Evolutionary conservation across 805 yeast species (phyloP).

Genomic region (Saccharomycopsis babjevae): DNA sequence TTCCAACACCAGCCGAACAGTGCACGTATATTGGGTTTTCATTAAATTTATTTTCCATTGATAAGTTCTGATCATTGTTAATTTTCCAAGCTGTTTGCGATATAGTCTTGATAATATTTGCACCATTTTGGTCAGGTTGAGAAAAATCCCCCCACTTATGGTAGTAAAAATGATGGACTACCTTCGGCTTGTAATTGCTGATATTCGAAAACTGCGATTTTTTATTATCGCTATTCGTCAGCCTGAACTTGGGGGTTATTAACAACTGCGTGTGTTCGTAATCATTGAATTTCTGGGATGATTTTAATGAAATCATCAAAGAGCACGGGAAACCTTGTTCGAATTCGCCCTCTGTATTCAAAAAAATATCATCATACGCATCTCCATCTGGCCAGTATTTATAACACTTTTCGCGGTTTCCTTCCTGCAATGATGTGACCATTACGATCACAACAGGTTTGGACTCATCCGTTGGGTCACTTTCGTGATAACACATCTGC

Average conservation of each 20-base stretch:
- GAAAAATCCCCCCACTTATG: constrained; percentile 81
- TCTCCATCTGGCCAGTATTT: constrained; percentile 65
- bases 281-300: not conserved
- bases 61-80: not conserved
- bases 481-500: constrained; percentile 65
- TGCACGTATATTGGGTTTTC: constrained; percentile 56
- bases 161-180: constrained; percentile 56
- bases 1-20: constrained; percentile 95
- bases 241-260: constrained; percentile 4
- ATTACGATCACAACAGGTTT: constrained; percentile 45
- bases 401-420: constrained; percentile 62
- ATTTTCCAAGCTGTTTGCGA: constrained; percentile 23
- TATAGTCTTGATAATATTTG: constrained; percentile 37
- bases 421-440: constrained; percentile 70
- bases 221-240: not conserved
- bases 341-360: constrained; percentile 5
- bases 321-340: constrained; percentile 13
- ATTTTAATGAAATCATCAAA: constrained; percentile 1
- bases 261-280: constrained; percentile 6
- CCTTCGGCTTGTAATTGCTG: constrained; percentile 18
- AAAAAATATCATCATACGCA: constrained; percentile 21
- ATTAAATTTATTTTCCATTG: constrained; percentile 7
- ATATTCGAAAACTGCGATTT: not conserved
- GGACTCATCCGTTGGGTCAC: constrained; percentile 46
- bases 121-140: constrained; percentile 35